Evolutionary conservation across 2,329 filamentous ascomycete species (phyloP).

Genomic region (Scolecobasidium constrictum): DNA sequence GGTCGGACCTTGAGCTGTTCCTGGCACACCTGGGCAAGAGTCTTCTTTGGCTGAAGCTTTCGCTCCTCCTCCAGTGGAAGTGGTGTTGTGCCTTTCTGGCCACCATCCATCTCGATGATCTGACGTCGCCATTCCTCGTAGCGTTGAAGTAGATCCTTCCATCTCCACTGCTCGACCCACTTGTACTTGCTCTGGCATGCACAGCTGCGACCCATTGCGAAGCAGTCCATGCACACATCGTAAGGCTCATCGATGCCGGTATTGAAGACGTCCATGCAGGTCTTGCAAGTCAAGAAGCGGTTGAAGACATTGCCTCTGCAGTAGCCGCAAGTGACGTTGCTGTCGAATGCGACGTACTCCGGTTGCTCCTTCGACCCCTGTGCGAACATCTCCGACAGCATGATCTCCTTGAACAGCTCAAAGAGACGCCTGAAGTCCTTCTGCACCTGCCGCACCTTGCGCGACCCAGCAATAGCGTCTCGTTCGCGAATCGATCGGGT

Average conservation of each 20-base stretch:
- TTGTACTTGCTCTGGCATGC: slow-evolving; percentile 72
- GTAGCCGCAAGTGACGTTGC: slow-evolving; percentile 90
- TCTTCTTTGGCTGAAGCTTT: slow-evolving; percentile 58
- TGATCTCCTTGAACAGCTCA: slow-evolving; percentile 61
- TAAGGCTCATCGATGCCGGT: slow-evolving; percentile 74
- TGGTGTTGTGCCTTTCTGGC: slow-evolving; percentile 55
- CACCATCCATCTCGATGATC: slow-evolving; percentile 60
- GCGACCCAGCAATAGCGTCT: slow-evolving; percentile 23
- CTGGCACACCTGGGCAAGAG: slow-evolving; percentile 86
- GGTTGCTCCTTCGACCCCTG: slow-evolving; percentile 55
- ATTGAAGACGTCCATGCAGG: slow-evolving; percentile 58
- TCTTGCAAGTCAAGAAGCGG: slow-evolving; percentile 82
- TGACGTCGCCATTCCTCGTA: slow-evolving; percentile 77
- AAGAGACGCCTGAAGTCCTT: slow-evolving; percentile 78
- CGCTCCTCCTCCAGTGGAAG: slow-evolving; percentile 60
- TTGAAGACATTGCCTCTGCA: slow-evolving; percentile 97
- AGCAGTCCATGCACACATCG: slow-evolving; percentile 97
- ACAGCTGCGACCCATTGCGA: slow-evolving; percentile 92
- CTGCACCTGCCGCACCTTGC: slow-evolving; percentile 58
- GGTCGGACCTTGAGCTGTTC: slow-evolving; percentile 71
- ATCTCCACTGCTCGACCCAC: slow-evolving; percentile 91
- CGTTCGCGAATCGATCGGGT: slow-evolving; percentile 29
- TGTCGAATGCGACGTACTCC: slow-evolving; percentile 73
- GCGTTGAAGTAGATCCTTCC: slow-evolving; percentile 63
- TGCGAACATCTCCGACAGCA: slow-evolving; percentile 80